These are phyloP conservation scores for Eimeria tenella DNA, from an alignment of 169 alveolate genomes.

Conservation along the genomic window DNA sequence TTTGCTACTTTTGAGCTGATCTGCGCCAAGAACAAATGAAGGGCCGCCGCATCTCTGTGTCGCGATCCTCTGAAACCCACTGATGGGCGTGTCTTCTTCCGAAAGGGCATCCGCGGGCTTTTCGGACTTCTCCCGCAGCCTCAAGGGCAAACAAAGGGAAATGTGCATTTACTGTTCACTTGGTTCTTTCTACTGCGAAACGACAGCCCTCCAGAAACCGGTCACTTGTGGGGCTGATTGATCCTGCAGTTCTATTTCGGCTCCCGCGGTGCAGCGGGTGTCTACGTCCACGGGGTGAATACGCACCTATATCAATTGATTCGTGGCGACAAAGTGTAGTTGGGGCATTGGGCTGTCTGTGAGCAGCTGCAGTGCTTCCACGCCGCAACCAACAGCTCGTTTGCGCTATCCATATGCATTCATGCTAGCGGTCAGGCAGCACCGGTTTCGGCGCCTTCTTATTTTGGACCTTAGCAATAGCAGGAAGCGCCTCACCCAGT, in stretches of 20 bases:
- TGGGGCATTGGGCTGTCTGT: not conserved
- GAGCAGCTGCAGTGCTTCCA: not conserved
- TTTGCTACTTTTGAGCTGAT: not conserved
- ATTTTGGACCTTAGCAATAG: no score
- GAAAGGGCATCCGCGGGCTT: not conserved
- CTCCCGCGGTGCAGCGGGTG: slow-evolving; percentile 15
- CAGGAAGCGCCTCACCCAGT: no score
- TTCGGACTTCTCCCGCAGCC: slow-evolving; percentile 14
- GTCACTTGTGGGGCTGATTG: not conserved
- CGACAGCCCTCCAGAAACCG: not conserved
- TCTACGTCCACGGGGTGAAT: slow-evolving; percentile 11
- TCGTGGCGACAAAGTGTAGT: slow-evolving; percentile 28
- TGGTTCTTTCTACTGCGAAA: not conserved
- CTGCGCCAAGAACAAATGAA: slow-evolving; percentile 3
- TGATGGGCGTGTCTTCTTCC: slow-evolving; percentile 18
- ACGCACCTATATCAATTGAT: not conserved
- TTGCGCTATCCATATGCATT: no score
- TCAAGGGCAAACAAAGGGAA: slow-evolving; percentile 5
- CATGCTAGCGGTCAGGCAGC: no score
- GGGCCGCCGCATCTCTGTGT: not conserved
- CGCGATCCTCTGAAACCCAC: not conserved
- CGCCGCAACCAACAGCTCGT: not conserved
- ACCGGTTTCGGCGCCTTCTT: no score
- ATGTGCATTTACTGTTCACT: not conserved
- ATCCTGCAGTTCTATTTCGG: not conserved